Percentiles rank a stretch among this genome's conserved stretches.
Conservation (phyloP, 192 early-diverging fungal species). For the Coemansia sp. region DNA sequence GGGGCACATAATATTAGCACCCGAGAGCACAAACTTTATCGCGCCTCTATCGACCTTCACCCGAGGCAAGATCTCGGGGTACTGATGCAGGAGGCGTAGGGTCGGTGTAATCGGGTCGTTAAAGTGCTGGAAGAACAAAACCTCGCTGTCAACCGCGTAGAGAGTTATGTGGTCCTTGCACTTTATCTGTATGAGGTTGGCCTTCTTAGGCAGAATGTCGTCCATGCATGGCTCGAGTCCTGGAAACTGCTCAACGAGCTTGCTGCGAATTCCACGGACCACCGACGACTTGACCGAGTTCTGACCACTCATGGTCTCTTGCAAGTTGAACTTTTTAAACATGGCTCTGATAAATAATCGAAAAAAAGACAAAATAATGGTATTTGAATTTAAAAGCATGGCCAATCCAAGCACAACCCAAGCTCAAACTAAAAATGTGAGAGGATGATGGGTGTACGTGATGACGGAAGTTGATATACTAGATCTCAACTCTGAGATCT, state of each 20-base stretch:
- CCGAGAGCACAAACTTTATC: slow-evolving; percentile 96
- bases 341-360: slow-evolving; percentile 28
- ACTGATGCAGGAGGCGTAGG: slow-evolving; percentile 87
- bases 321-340: slow-evolving; percentile 81
- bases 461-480: too few relatives aligned
- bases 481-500: too few relatives aligned
- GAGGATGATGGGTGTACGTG: too few relatives aligned
- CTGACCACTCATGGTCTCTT: slow-evolving; percentile 71
- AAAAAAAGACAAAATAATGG: not conserved
- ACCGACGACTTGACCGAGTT: slow-evolving; percentile 91
- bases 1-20: slow-evolving; percentile 99
- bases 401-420: not conserved
- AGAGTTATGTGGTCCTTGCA: slow-evolving; percentile 89
- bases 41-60: slow-evolving; percentile 96
- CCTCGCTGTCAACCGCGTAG: slow-evolving; percentile 76
- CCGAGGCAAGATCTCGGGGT: slow-evolving; percentile 87
- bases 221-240: slow-evolving; percentile 81
- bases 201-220: slow-evolving; percentile 96
- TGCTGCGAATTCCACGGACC: slow-evolving; percentile 78
- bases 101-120: slow-evolving; percentile 89
- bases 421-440: too few relatives aligned
- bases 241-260: slow-evolving; percentile 90
- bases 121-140: slow-evolving; percentile 95
- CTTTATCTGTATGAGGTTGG: slow-evolving; percentile 82
- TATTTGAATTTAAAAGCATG: not conserved